These are phyloP conservation scores for Psilocybe tampanensis DNA, from an alignment of 768 basidiomycete genomes.

Conservation along the genomic window DNA sequence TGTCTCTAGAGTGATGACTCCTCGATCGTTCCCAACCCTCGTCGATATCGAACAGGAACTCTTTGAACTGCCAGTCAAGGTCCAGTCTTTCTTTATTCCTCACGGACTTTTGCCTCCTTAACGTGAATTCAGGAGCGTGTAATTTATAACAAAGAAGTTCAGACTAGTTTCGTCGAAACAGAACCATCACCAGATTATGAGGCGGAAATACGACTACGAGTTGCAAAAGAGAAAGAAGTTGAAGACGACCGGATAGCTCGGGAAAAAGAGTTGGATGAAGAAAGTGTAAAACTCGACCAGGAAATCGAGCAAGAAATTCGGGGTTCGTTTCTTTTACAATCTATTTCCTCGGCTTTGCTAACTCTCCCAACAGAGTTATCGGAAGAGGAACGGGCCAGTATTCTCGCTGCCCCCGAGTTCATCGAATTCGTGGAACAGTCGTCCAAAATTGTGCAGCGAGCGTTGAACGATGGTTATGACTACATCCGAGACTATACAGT, in stretches of 20 bases:
- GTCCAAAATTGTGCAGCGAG: slow-evolving; percentile 93
- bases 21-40: slow-evolving; percentile 73
- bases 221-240: slow-evolving; percentile 68
- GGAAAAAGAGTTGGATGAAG: slow-evolving; percentile 81
- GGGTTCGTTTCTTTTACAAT: slow-evolving; percentile 42
- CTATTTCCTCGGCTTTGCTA: background rate
- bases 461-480: slow-evolving; percentile 94
- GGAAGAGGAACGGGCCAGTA: slow-evolving; percentile 81
- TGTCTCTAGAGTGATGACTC: slow-evolving; percentile 54
- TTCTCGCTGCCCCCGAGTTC: slow-evolving; percentile 89
- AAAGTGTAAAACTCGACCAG: slow-evolving; percentile 80
- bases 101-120: background rate
- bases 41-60: slow-evolving; percentile 89
- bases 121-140: slow-evolving; percentile 61
- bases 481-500: slow-evolving; percentile 97
- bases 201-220: slow-evolving; percentile 74
- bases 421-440: slow-evolving; percentile 93
- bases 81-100: slow-evolving; percentile 31
- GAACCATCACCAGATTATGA: slow-evolving; percentile 56
- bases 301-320: slow-evolving; percentile 87
- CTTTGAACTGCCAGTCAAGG: slow-evolving; percentile 88
- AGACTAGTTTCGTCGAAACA: slow-evolving; percentile 69
- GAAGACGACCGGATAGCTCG: slow-evolving; percentile 59
- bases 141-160: slow-evolving; percentile 83
- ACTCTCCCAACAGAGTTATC: slow-evolving; percentile 62